Percentiles rank a stretch among this genome's conserved stretches.
phyloP scores from a whole-genome alignment of 768 basidiomycete genomes.

The Mycena amicta region DNA sequence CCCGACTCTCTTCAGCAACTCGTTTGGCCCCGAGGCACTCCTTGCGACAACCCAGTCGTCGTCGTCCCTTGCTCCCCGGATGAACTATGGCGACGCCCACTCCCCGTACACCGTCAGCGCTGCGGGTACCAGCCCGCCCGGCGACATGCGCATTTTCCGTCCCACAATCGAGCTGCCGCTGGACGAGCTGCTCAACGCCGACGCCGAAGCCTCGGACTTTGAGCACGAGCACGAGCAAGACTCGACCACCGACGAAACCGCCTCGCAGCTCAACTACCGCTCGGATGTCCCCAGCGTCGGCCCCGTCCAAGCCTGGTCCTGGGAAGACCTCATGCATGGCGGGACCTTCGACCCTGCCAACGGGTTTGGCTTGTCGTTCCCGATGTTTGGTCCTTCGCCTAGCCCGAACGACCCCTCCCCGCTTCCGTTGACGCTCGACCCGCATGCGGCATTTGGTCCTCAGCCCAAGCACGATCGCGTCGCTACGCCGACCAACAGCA shows the following conservation, averaged over 20 bases:
- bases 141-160: constrained; percentile 49
- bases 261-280: not conserved
- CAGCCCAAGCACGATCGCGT: not conserved
- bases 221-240: constrained; percentile 3
- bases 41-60: constrained; percentile 61
- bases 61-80: constrained; percentile 60
- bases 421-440: constrained; percentile 18
- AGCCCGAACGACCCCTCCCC: not conserved
- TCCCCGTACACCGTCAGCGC: constrained; percentile 46
- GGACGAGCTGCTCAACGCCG: constrained; percentile 72
- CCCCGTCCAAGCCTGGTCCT: constrained; percentile 15
- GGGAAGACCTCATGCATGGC: constrained; percentile 19
- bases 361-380: not conserved
- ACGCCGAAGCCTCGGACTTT: constrained; percentile 44
- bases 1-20: constrained; percentile 70
- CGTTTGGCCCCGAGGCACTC: constrained; percentile 79
- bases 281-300: constrained; percentile 3
- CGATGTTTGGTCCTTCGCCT: not conserved
- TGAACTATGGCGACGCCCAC: constrained; percentile 81
- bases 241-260: constrained; percentile 14
- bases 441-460: constrained; percentile 11
- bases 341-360: not conserved
- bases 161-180: constrained; percentile 86
- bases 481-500: not conserved
- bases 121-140: constrained; percentile 48